Evolutionary conservation across 176 grass and related monocot genomes (phyloP), one percentile per base, ranked within the genome.

Genomic region (Avena atlantica): DNA sequence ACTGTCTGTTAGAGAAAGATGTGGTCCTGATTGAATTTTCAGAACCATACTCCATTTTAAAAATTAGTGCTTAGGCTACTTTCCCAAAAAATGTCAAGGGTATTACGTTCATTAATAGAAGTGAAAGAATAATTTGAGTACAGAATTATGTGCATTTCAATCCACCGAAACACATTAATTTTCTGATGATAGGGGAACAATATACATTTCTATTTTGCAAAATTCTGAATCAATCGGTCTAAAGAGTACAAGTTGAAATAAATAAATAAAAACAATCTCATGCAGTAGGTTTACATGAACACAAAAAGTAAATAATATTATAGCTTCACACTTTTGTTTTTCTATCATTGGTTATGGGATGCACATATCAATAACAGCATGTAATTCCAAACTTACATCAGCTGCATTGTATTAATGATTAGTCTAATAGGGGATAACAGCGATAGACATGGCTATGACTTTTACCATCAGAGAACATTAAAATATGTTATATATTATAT

Each of bases 191-290:
- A 55, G 31, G 29, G n/a, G 10, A n/a, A 12, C 17, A 63, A 50
- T 76, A 34, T 74, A 49, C 44, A 63, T 34, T 34, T 31, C 6
- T 5, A 75, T 63, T 34, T 75, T 19, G 60, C 82, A 84, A 75
- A 74, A 15, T 84, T 84, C 70, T 75, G 82, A 27, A 75, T 44
- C 57, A 63, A 84, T 17, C 17, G 5, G 24, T 63, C 53, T 84
- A 45, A 47, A 48, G 40, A 50, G 71, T 74, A 63, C 37, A 74
- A 49, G 23, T 63, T 84, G 36, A 47, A 56, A 15, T 84, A 50
- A 84, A 57, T 11, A 75, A 20, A 62, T 14, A 75, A 60, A 84
- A 40, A 84, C 40, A 63, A 6, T 49, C 47, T 12, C 17, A 73
- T 59, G 36, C 3, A 70, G 36, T 70, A 21, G 20, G 20, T 72